Conservation (phyloP, 139 green algal species). For the Closterium sp. region DNA sequence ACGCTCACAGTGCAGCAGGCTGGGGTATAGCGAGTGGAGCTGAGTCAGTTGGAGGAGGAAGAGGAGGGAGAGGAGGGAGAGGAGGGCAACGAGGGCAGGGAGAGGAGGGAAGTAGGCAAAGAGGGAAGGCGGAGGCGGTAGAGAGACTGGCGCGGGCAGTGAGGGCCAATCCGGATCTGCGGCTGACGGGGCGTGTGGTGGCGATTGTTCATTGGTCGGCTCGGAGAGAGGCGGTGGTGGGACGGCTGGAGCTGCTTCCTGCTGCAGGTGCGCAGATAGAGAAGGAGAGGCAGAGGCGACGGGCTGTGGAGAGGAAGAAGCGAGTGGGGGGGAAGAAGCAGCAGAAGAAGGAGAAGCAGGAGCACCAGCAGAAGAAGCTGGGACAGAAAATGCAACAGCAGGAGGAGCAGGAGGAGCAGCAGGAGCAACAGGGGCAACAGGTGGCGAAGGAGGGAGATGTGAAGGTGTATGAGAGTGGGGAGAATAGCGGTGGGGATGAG, state of each 20-base stretch:
- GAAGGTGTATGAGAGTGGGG: background rate
- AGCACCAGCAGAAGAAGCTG: background rate
- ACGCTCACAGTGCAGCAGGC: no score
- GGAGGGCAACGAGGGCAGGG: background rate
- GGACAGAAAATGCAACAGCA: background rate
- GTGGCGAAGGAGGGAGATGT: background rate
- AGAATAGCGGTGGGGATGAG: background rate
- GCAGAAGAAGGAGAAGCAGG: background rate
- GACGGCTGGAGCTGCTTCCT: background rate
- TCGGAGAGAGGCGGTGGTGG: background rate
- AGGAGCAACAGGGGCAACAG: constrained; percentile 3
- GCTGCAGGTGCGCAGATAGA: background rate
- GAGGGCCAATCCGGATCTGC: background rate
- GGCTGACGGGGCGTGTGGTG: background rate
- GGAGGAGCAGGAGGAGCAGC: background rate
- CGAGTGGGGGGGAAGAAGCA: background rate
- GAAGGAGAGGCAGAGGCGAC: background rate
- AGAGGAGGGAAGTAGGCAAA: background rate
- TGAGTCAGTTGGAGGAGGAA: background rate
- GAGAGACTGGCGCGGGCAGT: background rate
- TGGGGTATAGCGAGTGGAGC: background rate
- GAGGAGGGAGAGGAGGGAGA: no score
- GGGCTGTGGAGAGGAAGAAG: background rate
- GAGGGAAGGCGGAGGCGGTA: background rate
- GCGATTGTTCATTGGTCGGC: background rate